Evolutionary conservation across 2,329 filamentous ascomycete species (phyloP), one percentile per base, ranked within the genome.

Genomic region (Capronia americana): DNA sequence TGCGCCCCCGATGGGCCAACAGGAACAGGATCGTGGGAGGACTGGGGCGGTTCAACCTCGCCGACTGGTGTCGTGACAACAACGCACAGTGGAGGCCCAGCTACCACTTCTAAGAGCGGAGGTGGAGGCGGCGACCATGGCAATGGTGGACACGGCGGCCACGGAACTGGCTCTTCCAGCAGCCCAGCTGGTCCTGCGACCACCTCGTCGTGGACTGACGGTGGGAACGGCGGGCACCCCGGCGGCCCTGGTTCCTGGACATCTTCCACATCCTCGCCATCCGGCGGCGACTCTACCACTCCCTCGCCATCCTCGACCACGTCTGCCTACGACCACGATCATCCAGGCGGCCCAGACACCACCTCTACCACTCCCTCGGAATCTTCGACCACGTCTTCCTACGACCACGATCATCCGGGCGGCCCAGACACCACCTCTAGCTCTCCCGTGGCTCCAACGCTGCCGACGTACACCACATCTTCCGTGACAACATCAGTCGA

Each of bases 1-100:
- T 71, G 70, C 58, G 62, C 53, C 2, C 48, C 62, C 26, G 68
- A 69, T n/a, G 41, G 57, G 32, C 64, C 67, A 8, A 69, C 67
- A 17, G 48, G 34, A 34, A 26, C 53, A 24, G 57, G 28, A 1
- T 20, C 38, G 3, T 61, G 58, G 58, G 28, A 53, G 5, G 58
- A 61, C 28, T 61, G 58, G 58, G 34, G 28, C 5, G 44, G 57
- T 23, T 44, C 55, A 7, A 28, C 28, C 14, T 26, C 59, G 17
- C 28, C 60, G 23, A 65, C 54, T 6, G 46, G 38, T 20, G 17
- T 24, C 32, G 30, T 53, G 23, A 30, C 57, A 11, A 44, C 48
- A 53, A 54, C 48, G 24, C 51, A 20, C 17, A 41, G 30, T 30
- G 26, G 54, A 7, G 24, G 41, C 28, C n/a, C 50, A 34, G 34